Evolutionary conservation across 2,329 filamentous ascomycete genomes (phyloP), one percentile per base, ranked within the genome.

Genomic region (Hypoxylon sp.): DNA sequence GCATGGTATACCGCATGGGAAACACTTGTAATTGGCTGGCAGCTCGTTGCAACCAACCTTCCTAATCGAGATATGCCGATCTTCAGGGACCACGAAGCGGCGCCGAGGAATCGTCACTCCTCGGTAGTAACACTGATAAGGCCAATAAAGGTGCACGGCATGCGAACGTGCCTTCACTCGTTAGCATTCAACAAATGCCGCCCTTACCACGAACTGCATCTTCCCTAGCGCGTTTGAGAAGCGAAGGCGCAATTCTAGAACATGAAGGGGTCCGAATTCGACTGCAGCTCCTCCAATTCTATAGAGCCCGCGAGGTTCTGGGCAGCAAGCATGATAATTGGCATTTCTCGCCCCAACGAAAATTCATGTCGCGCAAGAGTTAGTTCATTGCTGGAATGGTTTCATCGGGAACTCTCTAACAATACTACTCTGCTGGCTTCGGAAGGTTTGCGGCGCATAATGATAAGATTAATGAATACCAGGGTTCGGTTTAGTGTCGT

Each of bases 11-110:
- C 62, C 15, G 15, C 50, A 6, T 39, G 37, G 21, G 24, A 47
- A 39, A 39, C 56, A n/a, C 35, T 56, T 60, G 35, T 55, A 13
- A 71, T 69, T 69, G 69, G 66, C 48, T 53, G 24, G 50, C 11
- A 44, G 52, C 48, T 62, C 46, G 21, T 21, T 31, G 42, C 31
- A 42, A 60, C 47, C 58, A 65, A 71, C 66, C 69, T 71, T 71
- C 69, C 69, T 71, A 71, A 63, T 71, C 10, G 69, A 55, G 39
- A 42, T 62, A 39, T 11, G 57, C 66, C 66, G 69, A 71, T 67
- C 67, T 19, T 65, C 69, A 71, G 67, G 61, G 61, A 69, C 69
- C 62, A 53, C 29, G 39, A 54, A 44, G 39, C 58, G 35, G 39
- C 27, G 21, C 37, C 47, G 24, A 44, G 31, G 48, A 48, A 13